Base-by-base conservation (phyloP, 2,329 filamentous ascomycete species). In the Beauveria sp. region DNA sequence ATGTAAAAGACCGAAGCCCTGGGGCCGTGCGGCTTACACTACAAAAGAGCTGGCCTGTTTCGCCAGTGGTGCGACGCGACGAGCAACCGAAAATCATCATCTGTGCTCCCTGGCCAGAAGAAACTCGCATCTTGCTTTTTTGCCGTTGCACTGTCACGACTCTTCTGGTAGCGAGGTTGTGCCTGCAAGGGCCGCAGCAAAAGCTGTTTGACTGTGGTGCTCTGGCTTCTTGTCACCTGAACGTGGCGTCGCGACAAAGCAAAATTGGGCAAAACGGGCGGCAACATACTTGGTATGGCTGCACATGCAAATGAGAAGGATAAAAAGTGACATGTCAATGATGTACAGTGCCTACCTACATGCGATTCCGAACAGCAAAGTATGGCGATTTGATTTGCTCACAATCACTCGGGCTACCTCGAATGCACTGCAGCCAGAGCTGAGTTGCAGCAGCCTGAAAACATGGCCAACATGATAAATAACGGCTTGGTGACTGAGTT, bases 291-390 rank as follows among this genome's bases (percentile, higher is more conserved):
- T 22, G 22, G 22, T 22, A 24, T 18, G n/a, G n/a, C 28, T 18
- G 38, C 7, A 34, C 24, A 46, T 5, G 34, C 20, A 22, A 34
- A 49, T 12, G n/a, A 22, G 7, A 18, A 18, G 12, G 22, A 26
- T 38, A 47, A 5, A 58, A 58, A 58, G 56, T 58, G 56, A 58
- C 56, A 50, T 51, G 46, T 58, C 46, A 51, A 50, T 20, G 10
- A 28, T 49, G 43, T 42, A 18, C 20, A 47, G 46, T 26, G 30
- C 45, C 42, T 38, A n/a, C 43, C 26, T 49, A 46, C 30, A 34
- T 22, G 26, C 30, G 12, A 49, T 18, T 30, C 9, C 26, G 26
- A 28, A 9, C 46, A 26, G 26, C 24, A 22, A 16, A 43, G 3
- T n/a, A 43, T 14, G 30, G 10, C 30, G 10, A 14, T 34, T 34